Evolutionary conservation across 345 rosid genomes (phyloP).

Genomic region (Noccaea caerulescens): DNA sequence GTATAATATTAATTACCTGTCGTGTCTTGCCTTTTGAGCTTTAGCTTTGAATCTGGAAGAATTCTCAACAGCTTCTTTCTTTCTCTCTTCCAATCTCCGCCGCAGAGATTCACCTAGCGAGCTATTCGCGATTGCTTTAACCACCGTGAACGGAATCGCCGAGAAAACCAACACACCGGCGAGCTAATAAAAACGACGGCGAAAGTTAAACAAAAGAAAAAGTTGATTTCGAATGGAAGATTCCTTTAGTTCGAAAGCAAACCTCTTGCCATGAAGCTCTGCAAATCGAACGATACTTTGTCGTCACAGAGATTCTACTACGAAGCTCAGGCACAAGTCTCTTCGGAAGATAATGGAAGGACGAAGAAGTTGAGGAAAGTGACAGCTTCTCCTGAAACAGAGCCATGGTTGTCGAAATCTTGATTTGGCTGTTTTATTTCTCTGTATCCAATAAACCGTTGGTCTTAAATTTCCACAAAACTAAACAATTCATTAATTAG

Average conservation of each 20-base stretch:
- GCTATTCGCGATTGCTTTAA: constrained; percentile 92
- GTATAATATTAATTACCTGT: constrained; percentile 56
- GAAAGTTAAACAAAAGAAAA: constrained; percentile 41
- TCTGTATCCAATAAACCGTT: too few species aligned
- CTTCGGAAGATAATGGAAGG: constrained; percentile 37
- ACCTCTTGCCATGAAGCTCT: constrained; percentile 95
- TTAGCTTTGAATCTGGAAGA: constrained; percentile 64
- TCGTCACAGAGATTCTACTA: constrained; percentile 2
- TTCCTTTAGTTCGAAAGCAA: neutral
- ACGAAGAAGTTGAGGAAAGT: constrained; percentile 42
- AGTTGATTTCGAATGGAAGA: neutral
- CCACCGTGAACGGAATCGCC: constrained; percentile 87
- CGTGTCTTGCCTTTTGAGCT: constrained; percentile 65
- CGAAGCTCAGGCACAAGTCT: constrained; percentile 15
- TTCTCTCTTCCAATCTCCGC: constrained; percentile 65
- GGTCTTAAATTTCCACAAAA: neutral
- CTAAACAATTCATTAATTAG: neutral
- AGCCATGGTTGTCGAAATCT: constrained; percentile 38
- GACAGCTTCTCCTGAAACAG: constrained; percentile 42
- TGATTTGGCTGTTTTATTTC: neutral
- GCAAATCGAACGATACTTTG: constrained; percentile 49
- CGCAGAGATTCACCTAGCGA: constrained; percentile 76
- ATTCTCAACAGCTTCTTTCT: constrained; percentile 62
- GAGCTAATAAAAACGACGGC: constrained; percentile 55
- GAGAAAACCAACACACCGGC: constrained; percentile 91